phyloP scores from a whole-genome alignment of 768 basidiomycete species.

The Collybiopsis luxurians region DNA sequence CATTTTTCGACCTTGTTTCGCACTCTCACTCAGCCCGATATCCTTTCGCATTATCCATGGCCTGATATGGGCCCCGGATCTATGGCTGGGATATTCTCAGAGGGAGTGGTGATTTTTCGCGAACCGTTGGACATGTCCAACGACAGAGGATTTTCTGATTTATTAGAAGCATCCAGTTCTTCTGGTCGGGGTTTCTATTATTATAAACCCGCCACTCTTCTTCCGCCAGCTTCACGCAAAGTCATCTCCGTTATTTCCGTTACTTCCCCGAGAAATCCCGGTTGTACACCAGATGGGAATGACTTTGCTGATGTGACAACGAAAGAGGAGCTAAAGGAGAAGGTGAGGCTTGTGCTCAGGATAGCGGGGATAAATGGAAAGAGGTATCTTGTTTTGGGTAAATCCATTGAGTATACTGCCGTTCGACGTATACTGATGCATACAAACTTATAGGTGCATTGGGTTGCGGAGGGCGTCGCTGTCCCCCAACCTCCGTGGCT shows the following conservation, averaged over 20 bases:
- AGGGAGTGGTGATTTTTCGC: constrained; percentile 22
- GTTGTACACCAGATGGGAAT: constrained; percentile 10
- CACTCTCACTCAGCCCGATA: constrained; percentile 14
- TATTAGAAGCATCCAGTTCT: neutral
- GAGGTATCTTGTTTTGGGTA: constrained; percentile 19
- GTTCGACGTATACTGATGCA: neutral
- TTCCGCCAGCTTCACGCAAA: constrained; percentile 16
- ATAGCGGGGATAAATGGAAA: constrained; percentile 19
- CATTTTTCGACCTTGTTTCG: constrained; percentile 24
- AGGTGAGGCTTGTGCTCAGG: constrained; percentile 21
- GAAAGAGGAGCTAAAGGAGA: constrained; percentile 16
- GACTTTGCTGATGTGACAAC: constrained; percentile 6
- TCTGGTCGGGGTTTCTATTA: neutral
- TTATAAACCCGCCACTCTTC: constrained; percentile 6
- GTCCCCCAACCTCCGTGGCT: constrained; percentile 21
- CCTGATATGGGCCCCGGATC: constrained; percentile 16
- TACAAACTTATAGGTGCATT: constrained; percentile 17
- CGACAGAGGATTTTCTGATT: neutral
- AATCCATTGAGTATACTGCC: neutral
- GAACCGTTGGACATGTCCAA: constrained; percentile 17
- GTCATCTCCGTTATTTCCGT: constrained; percentile 24
- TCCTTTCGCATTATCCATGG: constrained; percentile 19
- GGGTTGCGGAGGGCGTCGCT: constrained; percentile 23
- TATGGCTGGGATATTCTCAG: constrained; percentile 15
- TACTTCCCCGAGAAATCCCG: constrained; percentile 18